A percentile compares a stretch with the other conserved stretches of the same genome.
Conservation (phyloP, 148 eudicot genomes). For the Chenopodium quinoa region DNA sequence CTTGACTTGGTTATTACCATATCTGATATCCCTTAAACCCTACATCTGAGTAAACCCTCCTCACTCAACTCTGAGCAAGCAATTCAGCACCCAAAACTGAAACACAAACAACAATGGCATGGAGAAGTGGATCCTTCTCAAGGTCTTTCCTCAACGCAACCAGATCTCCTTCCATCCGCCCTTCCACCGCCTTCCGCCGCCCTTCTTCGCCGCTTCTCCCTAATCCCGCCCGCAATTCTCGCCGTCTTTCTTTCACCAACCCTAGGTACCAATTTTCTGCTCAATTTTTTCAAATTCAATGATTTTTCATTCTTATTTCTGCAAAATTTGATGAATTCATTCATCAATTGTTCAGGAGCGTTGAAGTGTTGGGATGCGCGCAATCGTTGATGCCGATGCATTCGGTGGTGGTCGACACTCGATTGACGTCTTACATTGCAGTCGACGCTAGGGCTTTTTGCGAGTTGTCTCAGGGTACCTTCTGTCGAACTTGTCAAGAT, state of each 20-base stretch:
- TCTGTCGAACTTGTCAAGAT: constrained; percentile 41
- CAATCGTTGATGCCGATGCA: constrained; percentile 56
- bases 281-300: background rate
- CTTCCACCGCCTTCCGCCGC: constrained; percentile 31
- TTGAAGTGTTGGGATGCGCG: constrained; percentile 40
- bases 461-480: constrained; percentile 70
- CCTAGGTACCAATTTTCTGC: constrained; percentile 26
- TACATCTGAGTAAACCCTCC: background rate
- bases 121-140: constrained; percentile 44
- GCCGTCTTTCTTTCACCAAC: constrained; percentile 31
- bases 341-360: constrained; percentile 23
- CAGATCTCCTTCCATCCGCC: constrained; percentile 29
- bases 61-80: background rate
- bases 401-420: constrained; percentile 47
- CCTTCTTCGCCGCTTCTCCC: constrained; percentile 25
- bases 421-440: constrained; percentile 47
- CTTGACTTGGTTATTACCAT: background rate
- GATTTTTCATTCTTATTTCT: background rate
- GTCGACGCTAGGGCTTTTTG: constrained; percentile 57
- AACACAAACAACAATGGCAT: constrained; percentile 28
- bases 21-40: background rate
- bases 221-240: constrained; percentile 27
- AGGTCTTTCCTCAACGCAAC: constrained; percentile 39
- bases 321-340: background rate
- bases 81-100: too few relatives aligned